phyloP scores from a whole-genome alignment of 1,139 yeast species.

The Lodderomyces orthopsilosis region DNA sequence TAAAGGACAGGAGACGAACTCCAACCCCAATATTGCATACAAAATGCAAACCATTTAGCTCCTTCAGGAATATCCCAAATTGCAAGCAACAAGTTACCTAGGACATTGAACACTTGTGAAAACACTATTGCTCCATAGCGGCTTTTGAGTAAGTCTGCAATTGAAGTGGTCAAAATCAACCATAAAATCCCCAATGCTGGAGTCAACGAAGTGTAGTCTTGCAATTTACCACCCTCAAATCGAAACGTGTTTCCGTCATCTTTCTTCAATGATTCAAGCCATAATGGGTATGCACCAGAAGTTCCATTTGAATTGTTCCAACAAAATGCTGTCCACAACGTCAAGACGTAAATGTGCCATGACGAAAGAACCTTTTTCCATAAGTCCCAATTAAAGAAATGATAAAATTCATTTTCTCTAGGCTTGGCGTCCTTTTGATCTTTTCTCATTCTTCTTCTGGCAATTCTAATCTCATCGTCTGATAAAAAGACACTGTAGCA shows the following conservation, averaged over 20 bases:
- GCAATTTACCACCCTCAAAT: slow-evolving; percentile 31
- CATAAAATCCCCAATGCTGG: slow-evolving; percentile 44
- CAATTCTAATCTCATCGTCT: slow-evolving; percentile 63
- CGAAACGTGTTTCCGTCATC: slow-evolving; percentile 22
- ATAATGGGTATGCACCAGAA: slow-evolving; percentile 50
- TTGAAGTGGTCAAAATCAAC: slow-evolving; percentile 39
- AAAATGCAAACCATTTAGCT: slow-evolving; percentile 50
- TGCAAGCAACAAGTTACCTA: slow-evolving; percentile 42
- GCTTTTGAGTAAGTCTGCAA: slow-evolving; percentile 49
- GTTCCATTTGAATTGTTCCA: slow-evolving; percentile 56
- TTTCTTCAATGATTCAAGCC: slow-evolving; percentile 38
- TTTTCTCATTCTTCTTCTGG: slow-evolving; percentile 51
- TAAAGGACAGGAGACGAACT: slow-evolving; percentile 49
- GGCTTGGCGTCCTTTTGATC: slow-evolving; percentile 37
- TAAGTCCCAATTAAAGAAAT: slow-evolving; percentile 30
- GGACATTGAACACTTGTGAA: slow-evolving; percentile 47
- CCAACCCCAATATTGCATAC: slow-evolving; percentile 48
- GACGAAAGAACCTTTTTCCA: slow-evolving; percentile 53
- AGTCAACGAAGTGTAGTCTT: slow-evolving; percentile 41
- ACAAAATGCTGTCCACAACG: slow-evolving; percentile 55
- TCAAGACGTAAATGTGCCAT: slow-evolving; percentile 54
- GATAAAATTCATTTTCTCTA: slow-evolving; percentile 24
- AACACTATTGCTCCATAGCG: slow-evolving; percentile 57
- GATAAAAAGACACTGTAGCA: slow-evolving; percentile 55
- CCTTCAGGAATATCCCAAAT: slow-evolving; percentile 45